Base-by-base conservation (phyloP, 2,329 filamentous ascomycete genomes). In the Phialophora expanda region DNA sequence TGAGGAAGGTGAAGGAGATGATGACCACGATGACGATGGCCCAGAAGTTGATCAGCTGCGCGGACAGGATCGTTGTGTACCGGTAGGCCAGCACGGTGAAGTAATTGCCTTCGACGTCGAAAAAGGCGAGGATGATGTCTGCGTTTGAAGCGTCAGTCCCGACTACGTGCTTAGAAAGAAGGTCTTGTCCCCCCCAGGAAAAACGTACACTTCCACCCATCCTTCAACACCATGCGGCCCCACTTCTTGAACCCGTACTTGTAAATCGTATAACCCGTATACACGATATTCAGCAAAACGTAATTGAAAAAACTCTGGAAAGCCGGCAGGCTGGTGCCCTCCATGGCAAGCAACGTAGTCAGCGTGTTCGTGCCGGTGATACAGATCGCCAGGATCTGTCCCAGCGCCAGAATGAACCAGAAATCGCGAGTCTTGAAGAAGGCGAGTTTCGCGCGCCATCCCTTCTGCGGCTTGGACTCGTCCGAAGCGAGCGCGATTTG, bases 271-370 rank as follows among this genome's bases (percentile, higher is more conserved):
- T 90, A 87, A 46, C 87, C 84, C 26, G 92, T 90, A 82, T 96
- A 99, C 75, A 97, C 86, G 65, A 92, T 63, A 67, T 89, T 89
- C 70, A 99, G 85, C 57, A 97, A 80, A 51, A 93, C 85, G 79
- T 99, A 99, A 80, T 95, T 97, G 85, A 97, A 96, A 74, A 98
- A 86, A 32, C 91, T 92, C 81, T 99, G 95, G 82, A 98, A 97
- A 62, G 95, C 92, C 7, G 95, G 95, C 72, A 98, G 96, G 67
- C 87, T 92, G 71, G 90, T 93, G 57, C 88, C 85, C 69, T 85
- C 79, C 4, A 80, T 78, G 64, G 84, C 84, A 32, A 99, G 87
- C 62, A 97, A 86, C 28, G 85, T 87, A 44, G 90, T 91, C 75
- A 98, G 92, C 56, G 95, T 98, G 83, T 96, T 97, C 58, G 93